Evolutionary conservation across 768 basidiomycete species (phyloP).

Genomic region (Trametes cinnabarina): DNA sequence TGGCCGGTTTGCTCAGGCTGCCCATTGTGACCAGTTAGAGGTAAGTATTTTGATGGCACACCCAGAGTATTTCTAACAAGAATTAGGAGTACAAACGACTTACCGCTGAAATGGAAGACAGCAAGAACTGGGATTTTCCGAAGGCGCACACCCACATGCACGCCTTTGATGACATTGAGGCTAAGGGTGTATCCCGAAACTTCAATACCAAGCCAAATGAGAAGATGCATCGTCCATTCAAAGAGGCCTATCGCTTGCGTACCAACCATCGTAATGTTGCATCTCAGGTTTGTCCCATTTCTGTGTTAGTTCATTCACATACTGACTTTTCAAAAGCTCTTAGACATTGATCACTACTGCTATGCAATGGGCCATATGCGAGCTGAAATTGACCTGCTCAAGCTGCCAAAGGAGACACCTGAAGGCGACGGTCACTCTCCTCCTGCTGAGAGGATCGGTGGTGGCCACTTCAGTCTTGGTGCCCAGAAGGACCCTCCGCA

Average conservation of each 20-base stretch:
- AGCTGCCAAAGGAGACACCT: background rate
- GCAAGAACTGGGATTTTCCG: constrained; percentile 17
- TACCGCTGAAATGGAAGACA: background rate
- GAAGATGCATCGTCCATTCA: constrained; percentile 8
- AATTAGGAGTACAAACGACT: background rate
- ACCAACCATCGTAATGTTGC: background rate
- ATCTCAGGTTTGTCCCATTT: background rate
- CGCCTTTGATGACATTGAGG: constrained; percentile 8
- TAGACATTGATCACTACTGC: background rate
- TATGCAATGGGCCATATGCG: background rate
- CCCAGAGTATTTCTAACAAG: background rate
- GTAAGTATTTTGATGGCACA: background rate
- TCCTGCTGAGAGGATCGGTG: background rate
- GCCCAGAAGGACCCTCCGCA: background rate
- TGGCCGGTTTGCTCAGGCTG: background rate
- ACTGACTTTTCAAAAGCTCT: background rate
- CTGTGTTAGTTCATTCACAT: background rate
- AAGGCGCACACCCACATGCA: constrained; percentile 8
- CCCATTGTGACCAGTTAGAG: background rate
- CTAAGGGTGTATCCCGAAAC: constrained; percentile 11
- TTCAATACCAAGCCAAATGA: constrained; percentile 18
- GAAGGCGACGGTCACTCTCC: background rate
- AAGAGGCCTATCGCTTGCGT: background rate
- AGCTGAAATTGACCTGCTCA: background rate
- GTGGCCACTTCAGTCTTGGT: background rate